phyloP scores from a whole-genome alignment of 257 asterid species.

The Parsonsia alboflavescens region DNA sequence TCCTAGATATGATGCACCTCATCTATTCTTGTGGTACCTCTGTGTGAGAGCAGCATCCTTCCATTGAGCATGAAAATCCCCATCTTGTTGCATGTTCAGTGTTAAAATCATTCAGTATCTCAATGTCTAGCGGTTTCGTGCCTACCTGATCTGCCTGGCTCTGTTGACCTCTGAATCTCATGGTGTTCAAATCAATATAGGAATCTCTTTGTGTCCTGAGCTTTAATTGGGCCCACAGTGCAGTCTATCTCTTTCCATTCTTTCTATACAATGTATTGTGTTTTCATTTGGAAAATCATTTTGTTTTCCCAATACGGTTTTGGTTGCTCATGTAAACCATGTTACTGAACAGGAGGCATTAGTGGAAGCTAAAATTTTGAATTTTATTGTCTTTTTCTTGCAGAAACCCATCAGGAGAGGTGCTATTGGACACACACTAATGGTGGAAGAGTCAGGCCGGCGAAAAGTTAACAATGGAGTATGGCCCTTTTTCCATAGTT shows the following conservation, averaged over 20 bases:
- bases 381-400: constrained; percentile 18
- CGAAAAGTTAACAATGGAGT: constrained; percentile 72
- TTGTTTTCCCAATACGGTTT: not conserved
- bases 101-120: not conserved
- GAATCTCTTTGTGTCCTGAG: not conserved
- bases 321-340: not conserved
- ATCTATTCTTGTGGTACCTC: not conserved
- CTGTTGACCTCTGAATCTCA: not conserved
- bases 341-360: not conserved
- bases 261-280: too few relatives aligned
- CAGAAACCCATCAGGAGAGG: constrained; percentile 98
- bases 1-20: not conserved
- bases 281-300: not conserved
- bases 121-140: not conserved
- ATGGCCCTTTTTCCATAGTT: constrained; percentile 31
- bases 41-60: not conserved
- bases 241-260: not conserved
- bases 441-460: constrained; percentile 91
- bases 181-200: not conserved
- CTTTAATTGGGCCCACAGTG: not conserved
- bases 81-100: not conserved
- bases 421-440: constrained; percentile 67
- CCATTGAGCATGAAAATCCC: not conserved
- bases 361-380: not conserved
- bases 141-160: not conserved